A percentile compares a stretch with the other conserved stretches of the same genome.
Conservation (phyloP, 2,329 filamentous ascomycete species). For the Epichloe gansuensis region DNA sequence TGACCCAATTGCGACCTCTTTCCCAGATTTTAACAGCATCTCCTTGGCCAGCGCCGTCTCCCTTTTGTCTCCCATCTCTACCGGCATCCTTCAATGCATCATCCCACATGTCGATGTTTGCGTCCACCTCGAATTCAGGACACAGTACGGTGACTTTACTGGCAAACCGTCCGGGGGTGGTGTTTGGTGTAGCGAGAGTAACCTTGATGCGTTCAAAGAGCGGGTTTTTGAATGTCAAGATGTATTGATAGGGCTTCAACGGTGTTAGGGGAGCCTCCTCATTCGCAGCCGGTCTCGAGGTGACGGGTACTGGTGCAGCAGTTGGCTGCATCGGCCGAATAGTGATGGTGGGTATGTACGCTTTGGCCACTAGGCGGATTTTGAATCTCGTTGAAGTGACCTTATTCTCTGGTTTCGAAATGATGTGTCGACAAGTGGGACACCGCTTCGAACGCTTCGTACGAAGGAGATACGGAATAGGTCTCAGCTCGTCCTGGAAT, state of each 20-base stretch:
- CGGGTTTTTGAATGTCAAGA: constrained; percentile 85
- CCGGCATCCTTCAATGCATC: constrained; percentile 60
- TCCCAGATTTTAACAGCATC: constrained; percentile 97
- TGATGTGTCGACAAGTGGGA: constrained; percentile 82
- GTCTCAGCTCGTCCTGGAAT: constrained; percentile 64
- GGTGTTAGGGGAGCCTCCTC: constrained; percentile 34
- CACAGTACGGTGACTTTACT: constrained; percentile 84
- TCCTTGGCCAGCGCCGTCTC: constrained; percentile 37
- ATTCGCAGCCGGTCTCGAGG: constrained; percentile 18
- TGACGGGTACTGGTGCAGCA: constrained; percentile 21
- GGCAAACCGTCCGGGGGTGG: constrained; percentile 62
- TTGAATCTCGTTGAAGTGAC: constrained; percentile 80
- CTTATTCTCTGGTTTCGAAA: constrained; percentile 88
- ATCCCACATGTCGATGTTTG: constrained; percentile 79
- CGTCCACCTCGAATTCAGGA: constrained; percentile 85
- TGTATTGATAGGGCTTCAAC: constrained; percentile 57
- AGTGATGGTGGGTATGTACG: constrained; percentile 73
- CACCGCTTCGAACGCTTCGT: constrained; percentile 93
- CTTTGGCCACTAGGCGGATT: constrained; percentile 78
- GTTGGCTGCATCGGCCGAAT: constrained; percentile 48
- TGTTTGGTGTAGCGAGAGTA: constrained; percentile 70
- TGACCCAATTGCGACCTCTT: constrained; percentile 85
- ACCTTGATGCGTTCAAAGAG: constrained; percentile 85
- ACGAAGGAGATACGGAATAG: constrained; percentile 68
- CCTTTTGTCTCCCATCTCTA: constrained; percentile 24